phyloP scores from a whole-genome alignment of 2,329 filamentous ascomycete genomes.

The Colletotrichum cuscutae region DNA sequence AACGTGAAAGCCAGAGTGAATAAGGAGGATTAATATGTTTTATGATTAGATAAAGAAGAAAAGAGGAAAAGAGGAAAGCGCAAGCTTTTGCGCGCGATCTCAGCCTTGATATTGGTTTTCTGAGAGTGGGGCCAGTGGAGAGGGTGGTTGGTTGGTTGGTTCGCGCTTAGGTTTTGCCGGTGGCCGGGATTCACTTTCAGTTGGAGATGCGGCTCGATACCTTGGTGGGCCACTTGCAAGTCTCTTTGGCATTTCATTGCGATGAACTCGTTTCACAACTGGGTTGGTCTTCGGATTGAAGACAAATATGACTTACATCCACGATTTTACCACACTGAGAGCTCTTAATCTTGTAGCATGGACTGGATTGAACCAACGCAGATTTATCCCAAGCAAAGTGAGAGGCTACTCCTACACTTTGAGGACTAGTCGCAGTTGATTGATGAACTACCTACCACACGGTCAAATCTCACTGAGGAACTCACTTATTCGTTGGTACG shows the following conservation, averaged over 20 bases:
- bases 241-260: neutral
- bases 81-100: slow-evolving; percentile 29
- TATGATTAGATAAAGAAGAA: slow-evolving; percentile 47
- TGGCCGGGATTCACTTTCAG: slow-evolving; percentile 6
- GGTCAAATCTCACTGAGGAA: no score
- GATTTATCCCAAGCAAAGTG: no score
- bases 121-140: neutral
- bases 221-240: neutral
- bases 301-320: no score
- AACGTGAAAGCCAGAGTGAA: slow-evolving; percentile 74
- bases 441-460: no score
- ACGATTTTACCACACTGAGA: no score
- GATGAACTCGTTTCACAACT: neutral
- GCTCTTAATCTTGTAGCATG: no score
- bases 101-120: slow-evolving; percentile 26
- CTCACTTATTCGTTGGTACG: no score
- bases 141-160: neutral
- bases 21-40: slow-evolving; percentile 62
- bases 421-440: no score
- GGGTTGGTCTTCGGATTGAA: neutral
- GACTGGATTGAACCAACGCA: no score
- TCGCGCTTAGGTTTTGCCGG: slow-evolving; percentile 21
- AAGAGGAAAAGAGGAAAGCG: slow-evolving; percentile 24
- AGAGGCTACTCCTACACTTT: no score
- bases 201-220: neutral